Evolutionary conservation across 2,329 filamentous ascomycete genomes (phyloP).

Genomic region (Proliferodiscus dingleyae): DNA sequence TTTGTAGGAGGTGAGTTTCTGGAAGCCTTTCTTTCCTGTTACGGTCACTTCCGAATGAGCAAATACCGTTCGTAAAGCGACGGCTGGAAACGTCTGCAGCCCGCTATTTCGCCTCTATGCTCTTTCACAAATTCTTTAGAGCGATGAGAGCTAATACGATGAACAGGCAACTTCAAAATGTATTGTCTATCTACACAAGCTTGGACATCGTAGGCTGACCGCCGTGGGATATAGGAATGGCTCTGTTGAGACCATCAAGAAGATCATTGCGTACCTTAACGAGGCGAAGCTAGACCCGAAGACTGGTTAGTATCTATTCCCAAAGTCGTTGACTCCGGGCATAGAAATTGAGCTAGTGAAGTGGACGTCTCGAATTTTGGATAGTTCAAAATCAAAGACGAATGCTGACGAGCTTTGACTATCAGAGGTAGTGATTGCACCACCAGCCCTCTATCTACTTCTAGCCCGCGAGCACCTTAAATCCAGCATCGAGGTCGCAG

Average conservation of each 20-base stretch:
- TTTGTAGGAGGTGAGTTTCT: constrained; percentile 61
- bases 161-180: no score
- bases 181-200: constrained; percentile 37
- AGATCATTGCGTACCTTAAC: constrained; percentile 88
- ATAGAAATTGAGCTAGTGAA: no score
- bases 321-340: no score
- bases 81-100: no score
- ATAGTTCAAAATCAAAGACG: not conserved
- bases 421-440: constrained; percentile 88
- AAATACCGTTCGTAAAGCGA: no score
- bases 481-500: constrained; percentile 74
- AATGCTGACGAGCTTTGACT: constrained; percentile 1
- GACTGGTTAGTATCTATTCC: constrained; percentile 53
- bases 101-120: no score
- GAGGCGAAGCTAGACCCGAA: constrained; percentile 73
- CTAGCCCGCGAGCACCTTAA: constrained; percentile 76
- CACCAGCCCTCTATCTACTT: constrained; percentile 85
- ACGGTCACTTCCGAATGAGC: no score
- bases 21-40: no score
- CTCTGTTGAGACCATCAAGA: constrained; percentile 80
- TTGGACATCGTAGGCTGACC: constrained; percentile 13
- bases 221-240: constrained; percentile 68
- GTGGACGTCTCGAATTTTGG: no score
- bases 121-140: no score
- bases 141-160: no score